Evolutionary conservation across 768 basidiomycete species (phyloP).

Genomic region (Saitozyma podzolica): DNA sequence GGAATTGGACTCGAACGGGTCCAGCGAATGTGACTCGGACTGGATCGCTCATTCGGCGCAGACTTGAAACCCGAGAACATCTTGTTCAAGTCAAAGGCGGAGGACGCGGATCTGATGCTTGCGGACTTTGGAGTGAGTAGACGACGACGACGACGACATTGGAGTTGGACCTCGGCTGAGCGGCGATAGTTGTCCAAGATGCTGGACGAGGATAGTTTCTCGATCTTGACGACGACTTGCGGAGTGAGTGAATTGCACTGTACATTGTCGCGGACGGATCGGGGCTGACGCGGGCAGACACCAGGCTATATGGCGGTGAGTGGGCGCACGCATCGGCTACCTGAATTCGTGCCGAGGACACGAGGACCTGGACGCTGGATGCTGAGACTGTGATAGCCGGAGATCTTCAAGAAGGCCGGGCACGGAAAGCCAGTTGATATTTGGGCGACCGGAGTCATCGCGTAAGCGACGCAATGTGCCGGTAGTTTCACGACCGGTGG

Average conservation of each 20-base stretch:
- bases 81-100: constrained; percentile 81
- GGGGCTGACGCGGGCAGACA: constrained; percentile 25
- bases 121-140: constrained; percentile 88
- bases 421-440: constrained; percentile 93
- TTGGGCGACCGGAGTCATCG: constrained; percentile 98
- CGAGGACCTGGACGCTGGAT: not conserved
- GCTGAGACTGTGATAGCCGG: constrained; percentile 71
- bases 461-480: constrained; percentile 56
- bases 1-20: no score
- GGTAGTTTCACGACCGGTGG: no score
- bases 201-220: constrained; percentile 86
- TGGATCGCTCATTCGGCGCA: constrained; percentile 33
- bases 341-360: no score
- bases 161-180: not conserved
- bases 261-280: not conserved
- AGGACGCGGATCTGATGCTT: constrained; percentile 93
- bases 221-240: constrained; percentile 88
- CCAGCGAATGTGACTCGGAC: no score
- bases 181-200: constrained; percentile 58
- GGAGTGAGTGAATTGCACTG: constrained; percentile 64
- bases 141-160: no score
- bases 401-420: constrained; percentile 93
- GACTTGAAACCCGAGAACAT: constrained; percentile 98
- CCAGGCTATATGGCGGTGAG: constrained; percentile 50
- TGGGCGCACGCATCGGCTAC: not conserved